These are phyloP conservation scores for Sporopachydermia quercuum DNA, from an alignment of 805 yeast species.

Conservation along the genomic window DNA sequence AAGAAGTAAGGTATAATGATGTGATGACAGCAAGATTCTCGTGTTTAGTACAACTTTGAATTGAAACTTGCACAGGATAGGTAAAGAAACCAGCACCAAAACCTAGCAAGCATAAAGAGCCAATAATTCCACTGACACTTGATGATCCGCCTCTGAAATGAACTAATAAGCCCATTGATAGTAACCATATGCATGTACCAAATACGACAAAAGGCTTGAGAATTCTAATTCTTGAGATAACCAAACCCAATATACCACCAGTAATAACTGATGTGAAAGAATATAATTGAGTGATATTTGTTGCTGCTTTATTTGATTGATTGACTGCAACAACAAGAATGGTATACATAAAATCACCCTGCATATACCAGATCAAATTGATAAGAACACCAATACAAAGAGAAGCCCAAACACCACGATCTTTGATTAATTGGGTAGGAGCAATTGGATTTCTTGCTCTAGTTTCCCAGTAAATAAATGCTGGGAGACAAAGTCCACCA, in stretches of 20 bases:
- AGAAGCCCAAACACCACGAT: constrained; percentile 69
- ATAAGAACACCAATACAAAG: constrained; percentile 40
- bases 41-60: constrained; percentile 44
- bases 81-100: constrained; percentile 66
- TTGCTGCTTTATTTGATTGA: constrained; percentile 46
- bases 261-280: constrained; percentile 50
- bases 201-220: constrained; percentile 44
- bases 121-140: constrained; percentile 44
- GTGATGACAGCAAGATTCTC: constrained; percentile 50
- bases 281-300: constrained; percentile 45
- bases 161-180: constrained; percentile 44
- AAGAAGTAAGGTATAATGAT: constrained; percentile 40
- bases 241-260: constrained; percentile 43
- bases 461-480: constrained; percentile 45
- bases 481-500: constrained; percentile 46
- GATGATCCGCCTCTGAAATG: constrained; percentile 39
- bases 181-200: constrained; percentile 44
- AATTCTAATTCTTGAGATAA: constrained; percentile 33
- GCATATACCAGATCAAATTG: constrained; percentile 53
- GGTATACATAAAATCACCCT: constrained; percentile 52
- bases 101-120: constrained; percentile 48
- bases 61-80: constrained; percentile 45
- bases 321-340: constrained; percentile 49
- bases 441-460: constrained; percentile 47
- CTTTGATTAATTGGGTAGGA: constrained; percentile 43